phyloP scores from a whole-genome alignment of 768 basidiomycete species.

The Leccinum longicurvipes region DNA sequence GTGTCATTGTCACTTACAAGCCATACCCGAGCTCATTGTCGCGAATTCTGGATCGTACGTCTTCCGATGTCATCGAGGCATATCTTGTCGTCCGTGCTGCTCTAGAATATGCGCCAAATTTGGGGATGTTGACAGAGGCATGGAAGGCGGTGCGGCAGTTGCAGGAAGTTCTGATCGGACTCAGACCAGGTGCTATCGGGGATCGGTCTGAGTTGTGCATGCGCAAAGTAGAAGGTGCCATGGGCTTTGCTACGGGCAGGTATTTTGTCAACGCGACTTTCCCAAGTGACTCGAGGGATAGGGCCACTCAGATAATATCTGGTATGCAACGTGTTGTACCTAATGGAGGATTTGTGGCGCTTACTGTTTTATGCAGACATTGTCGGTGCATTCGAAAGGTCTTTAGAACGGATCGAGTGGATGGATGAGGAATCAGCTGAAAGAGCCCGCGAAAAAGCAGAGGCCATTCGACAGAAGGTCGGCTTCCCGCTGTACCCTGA shows the following conservation, averaged over 20 bases:
- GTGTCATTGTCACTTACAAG: constrained; percentile 81
- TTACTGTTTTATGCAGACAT: constrained; percentile 50
- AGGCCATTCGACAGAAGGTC: constrained; percentile 67
- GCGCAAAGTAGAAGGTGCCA: constrained; percentile 58
- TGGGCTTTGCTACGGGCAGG: constrained; percentile 89
- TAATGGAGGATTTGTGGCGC: not conserved
- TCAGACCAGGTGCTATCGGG: constrained; percentile 82
- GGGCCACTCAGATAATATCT: constrained; percentile 79
- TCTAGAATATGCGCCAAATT: constrained; percentile 59
- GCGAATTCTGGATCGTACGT: constrained; percentile 62
- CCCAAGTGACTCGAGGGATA: constrained; percentile 70
- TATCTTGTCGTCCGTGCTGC: constrained; percentile 84
- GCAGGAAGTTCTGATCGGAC: constrained; percentile 70
- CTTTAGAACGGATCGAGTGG: constrained; percentile 77
- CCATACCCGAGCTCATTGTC: constrained; percentile 68
- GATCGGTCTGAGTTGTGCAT: constrained; percentile 86
- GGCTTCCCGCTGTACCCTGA: constrained; percentile 90
- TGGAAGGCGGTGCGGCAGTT: constrained; percentile 74
- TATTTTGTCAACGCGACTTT: constrained; percentile 88
- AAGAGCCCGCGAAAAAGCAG: constrained; percentile 82
- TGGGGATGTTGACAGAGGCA: constrained; percentile 73
- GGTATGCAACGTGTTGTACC: constrained; percentile 38
- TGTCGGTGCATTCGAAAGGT: constrained; percentile 76
- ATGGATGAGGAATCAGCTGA: constrained; percentile 83
- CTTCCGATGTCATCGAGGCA: constrained; percentile 72